Percentiles rank a stretch among this genome's conserved stretches.
Conservation (phyloP, 139 green algal species). For the Micractinium sp. region DNA sequence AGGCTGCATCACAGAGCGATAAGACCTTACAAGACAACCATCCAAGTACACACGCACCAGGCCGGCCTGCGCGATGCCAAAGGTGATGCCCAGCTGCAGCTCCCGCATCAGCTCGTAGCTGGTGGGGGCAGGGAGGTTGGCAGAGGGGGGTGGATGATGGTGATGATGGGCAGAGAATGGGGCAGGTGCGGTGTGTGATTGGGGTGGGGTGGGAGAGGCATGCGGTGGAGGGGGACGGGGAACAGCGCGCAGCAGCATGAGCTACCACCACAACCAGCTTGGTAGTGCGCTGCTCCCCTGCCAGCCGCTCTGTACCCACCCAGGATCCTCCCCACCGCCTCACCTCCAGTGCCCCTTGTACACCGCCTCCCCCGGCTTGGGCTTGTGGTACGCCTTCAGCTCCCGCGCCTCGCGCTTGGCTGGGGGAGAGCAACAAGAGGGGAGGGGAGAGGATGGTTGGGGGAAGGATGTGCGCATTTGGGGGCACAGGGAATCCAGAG, state of each 20-base stretch:
- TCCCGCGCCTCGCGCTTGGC: conserved; percentile 24
- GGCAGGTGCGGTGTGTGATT: too few species aligned
- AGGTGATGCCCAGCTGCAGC: conserved; percentile 94
- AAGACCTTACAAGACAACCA: too few species aligned
- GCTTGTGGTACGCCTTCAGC: conserved; percentile 8
- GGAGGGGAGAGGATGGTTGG: not conserved
- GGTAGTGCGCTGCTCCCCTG: too few species aligned
- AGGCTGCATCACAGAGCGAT: too few species aligned
- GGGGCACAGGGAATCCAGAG: not conserved
- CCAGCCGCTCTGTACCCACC: not conserved
- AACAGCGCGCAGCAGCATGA: too few species aligned
- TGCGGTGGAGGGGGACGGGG: too few species aligned
- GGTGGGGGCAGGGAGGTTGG: not conserved
- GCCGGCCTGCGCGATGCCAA: conserved; percentile 58
- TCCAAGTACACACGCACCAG: not conserved
- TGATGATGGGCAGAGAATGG: not conserved
- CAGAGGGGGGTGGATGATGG: not conserved
- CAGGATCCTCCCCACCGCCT: not conserved
- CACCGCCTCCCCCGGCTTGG: conserved; percentile 58
- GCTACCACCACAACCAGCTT: too few species aligned
- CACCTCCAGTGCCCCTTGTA: conserved; percentile 81
- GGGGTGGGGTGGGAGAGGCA: too few species aligned
- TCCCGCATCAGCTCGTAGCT: conserved; percentile 93
- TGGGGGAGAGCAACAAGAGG: not conserved
- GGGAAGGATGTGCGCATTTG: not conserved